phyloP scores from a whole-genome alignment of 108 stramenopile genomes.

The Schizochytrium sp. region DNA sequence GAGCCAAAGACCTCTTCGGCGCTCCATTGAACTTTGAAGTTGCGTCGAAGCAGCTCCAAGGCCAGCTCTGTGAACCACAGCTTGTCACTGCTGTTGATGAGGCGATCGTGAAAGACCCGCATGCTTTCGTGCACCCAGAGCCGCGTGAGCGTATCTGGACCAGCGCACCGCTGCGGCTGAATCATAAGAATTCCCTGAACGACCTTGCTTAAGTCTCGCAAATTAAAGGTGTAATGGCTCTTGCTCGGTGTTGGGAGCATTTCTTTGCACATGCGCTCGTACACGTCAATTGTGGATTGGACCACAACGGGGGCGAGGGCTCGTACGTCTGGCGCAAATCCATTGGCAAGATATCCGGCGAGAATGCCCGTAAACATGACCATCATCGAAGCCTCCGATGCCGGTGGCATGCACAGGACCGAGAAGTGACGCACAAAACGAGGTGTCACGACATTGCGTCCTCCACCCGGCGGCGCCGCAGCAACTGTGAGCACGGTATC shows the following conservation, averaged over 20 bases:
- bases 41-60: neutral
- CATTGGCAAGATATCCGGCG: slow-evolving; percentile 15
- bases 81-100: slow-evolving; percentile 43
- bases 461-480: slow-evolving; percentile 53
- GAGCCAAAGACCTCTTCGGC: neutral
- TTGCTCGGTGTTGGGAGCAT: slow-evolving; percentile 53
- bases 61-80: slow-evolving; percentile 38
- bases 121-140: slow-evolving; percentile 48
- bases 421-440: slow-evolving; percentile 52
- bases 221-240: slow-evolving; percentile 53
- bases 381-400: slow-evolving; percentile 20
- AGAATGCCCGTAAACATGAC: slow-evolving; percentile 46
- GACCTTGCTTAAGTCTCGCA: slow-evolving; percentile 51
- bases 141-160: slow-evolving; percentile 13
- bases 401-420: slow-evolving; percentile 19
- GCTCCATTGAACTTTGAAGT: slow-evolving; percentile 24
- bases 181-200: slow-evolving; percentile 49
- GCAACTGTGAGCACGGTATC: slow-evolving; percentile 43
- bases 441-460: slow-evolving; percentile 44
- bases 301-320: slow-evolving; percentile 34
- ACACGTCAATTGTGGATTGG: slow-evolving; percentile 40
- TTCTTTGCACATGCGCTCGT: slow-evolving; percentile 35
- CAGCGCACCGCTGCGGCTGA: neutral
- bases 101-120: slow-evolving; percentile 51
- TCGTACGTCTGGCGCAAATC: slow-evolving; percentile 21